Percentiles rank a stretch among this genome's conserved stretches.
These are phyloP conservation scores for Bifiguratus adelaidae DNA, from an alignment of 192 early-diverging fungal genomes.

Conservation along the genomic window DNA sequence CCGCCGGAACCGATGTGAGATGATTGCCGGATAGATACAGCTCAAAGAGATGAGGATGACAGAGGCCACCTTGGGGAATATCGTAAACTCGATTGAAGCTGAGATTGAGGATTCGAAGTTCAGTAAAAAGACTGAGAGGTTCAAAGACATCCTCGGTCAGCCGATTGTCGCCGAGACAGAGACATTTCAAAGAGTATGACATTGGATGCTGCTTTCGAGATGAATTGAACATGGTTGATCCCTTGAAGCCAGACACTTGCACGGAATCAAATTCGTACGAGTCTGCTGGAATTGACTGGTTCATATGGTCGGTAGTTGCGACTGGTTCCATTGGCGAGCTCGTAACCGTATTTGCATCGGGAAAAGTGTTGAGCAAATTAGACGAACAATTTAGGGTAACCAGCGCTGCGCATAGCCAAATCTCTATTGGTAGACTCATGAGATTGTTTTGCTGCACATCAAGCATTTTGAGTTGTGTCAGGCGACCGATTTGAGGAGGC, in stretches of 20 bases:
- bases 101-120: constrained; percentile 67
- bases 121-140: constrained; percentile 58
- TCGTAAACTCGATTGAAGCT: constrained; percentile 77
- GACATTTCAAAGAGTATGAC: constrained; percentile 35
- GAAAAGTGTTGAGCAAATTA: constrained; percentile 74
- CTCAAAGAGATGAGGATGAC: constrained; percentile 59
- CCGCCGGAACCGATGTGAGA: constrained; percentile 71
- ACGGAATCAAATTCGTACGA: no score
- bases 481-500: constrained; percentile 55
- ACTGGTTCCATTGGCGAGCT: no score
- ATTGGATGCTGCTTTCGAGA: constrained; percentile 48
- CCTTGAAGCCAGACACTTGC: no score
- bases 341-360: constrained; percentile 41
- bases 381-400: constrained; percentile 66
- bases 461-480: constrained; percentile 47
- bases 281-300: background rate
- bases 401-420: constrained; percentile 66
- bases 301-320: constrained; percentile 11
- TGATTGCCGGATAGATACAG: constrained; percentile 81
- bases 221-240: constrained; percentile 6
- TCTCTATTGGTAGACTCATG: constrained; percentile 56
- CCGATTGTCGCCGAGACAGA: constrained; percentile 77
- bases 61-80: constrained; percentile 64
- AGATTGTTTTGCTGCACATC: constrained; percentile 75
- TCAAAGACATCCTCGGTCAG: constrained; percentile 73